A percentile compares a stretch with the other conserved stretches of the same genome.
phyloP scores from a whole-genome alignment of 1,284 basidiomycete species.

The Ustilago hordei region DNA sequence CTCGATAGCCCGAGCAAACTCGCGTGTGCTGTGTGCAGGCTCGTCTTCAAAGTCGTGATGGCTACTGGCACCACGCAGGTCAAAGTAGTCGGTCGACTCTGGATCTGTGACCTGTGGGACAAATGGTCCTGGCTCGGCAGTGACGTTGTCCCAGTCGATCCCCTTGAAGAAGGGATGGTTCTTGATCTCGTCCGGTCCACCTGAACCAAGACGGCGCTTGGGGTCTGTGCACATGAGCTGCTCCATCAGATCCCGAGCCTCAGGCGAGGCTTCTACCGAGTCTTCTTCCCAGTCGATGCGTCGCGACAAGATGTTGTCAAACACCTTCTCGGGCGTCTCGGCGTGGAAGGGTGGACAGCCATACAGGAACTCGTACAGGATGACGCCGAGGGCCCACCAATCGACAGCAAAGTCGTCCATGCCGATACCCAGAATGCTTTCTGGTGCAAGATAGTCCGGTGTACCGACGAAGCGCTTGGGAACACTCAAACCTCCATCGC shows the following conservation, averaged over 20 bases:
- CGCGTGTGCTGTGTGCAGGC: conserved; percentile 59
- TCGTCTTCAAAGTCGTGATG: conserved; percentile 90
- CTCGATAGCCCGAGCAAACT: conserved; percentile 58
- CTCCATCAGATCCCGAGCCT: conserved; percentile 92
- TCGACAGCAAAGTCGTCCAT: conserved; percentile 96
- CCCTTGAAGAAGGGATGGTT: conserved; percentile 88
- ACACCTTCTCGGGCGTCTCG: conserved; percentile 94
- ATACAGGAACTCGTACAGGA: conserved; percentile 97
- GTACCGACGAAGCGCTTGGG: conserved; percentile 82
- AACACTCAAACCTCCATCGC: conserved; percentile 73
- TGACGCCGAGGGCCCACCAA: conserved; percentile 99
- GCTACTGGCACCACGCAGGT: conserved; percentile 89
- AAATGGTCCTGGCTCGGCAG: conserved; percentile 88
- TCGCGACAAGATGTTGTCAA: conserved; percentile 98
- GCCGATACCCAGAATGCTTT: conserved; percentile 93
- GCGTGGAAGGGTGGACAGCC: conserved; percentile 98
- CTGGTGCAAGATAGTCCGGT: conserved; percentile 95
- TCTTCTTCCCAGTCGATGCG: conserved; percentile 96
- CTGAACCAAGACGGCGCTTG: conserved; percentile 81
- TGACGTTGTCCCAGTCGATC: conserved; percentile 93
- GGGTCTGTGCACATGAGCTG: conserved; percentile 87
- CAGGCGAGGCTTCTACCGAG: conserved; percentile 84
- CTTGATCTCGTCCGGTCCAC: conserved; percentile 93
- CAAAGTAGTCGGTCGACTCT: conserved; percentile 99
- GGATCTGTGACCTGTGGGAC: conserved; percentile 95